A percentile compares a stretch with the other conserved stretches of the same genome.
These are phyloP conservation scores for Aspergillus thermomutatus DNA, from an alignment of 2,329 filamentous ascomycete genomes.

Conservation along the genomic window DNA sequence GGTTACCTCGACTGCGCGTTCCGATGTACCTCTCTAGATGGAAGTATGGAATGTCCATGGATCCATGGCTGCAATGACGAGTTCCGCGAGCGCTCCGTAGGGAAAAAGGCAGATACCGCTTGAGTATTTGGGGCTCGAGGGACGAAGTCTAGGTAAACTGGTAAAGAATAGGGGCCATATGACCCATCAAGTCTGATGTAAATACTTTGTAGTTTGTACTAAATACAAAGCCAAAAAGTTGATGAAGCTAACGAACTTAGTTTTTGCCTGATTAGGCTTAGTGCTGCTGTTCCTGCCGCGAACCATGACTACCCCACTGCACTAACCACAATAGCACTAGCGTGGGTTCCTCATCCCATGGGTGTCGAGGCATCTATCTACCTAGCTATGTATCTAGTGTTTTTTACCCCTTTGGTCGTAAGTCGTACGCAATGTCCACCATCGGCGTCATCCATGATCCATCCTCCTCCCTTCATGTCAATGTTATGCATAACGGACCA, in stretches of 20 bases:
- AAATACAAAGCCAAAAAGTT: neutral
- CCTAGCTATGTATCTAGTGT: neutral
- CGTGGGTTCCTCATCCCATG: constrained; percentile 7
- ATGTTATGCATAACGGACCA: neutral
- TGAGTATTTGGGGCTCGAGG: neutral
- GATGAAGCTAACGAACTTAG: neutral
- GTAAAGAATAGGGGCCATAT: no score
- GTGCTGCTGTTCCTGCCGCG: constrained; percentile 6
- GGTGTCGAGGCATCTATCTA: constrained; percentile 5
- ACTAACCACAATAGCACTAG: constrained; percentile 1
- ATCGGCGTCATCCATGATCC: neutral
- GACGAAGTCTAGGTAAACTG: no score
- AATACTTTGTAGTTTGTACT: neutral
- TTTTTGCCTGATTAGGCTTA: constrained; percentile 1
- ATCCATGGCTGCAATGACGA: neutral
- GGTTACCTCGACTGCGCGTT: neutral
- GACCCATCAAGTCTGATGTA: no score
- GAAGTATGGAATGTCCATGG: neutral
- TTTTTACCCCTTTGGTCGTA: neutral
- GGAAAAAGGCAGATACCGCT: no score
- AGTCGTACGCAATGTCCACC: neutral
- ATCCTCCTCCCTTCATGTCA: neutral
- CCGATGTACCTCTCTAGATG: neutral
- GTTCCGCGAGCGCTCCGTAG: no score
- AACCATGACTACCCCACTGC: neutral